Evolutionary conservation across 2,329 filamentous ascomycete species (phyloP).

Genomic region (Aspergillus hiratsukae): DNA sequence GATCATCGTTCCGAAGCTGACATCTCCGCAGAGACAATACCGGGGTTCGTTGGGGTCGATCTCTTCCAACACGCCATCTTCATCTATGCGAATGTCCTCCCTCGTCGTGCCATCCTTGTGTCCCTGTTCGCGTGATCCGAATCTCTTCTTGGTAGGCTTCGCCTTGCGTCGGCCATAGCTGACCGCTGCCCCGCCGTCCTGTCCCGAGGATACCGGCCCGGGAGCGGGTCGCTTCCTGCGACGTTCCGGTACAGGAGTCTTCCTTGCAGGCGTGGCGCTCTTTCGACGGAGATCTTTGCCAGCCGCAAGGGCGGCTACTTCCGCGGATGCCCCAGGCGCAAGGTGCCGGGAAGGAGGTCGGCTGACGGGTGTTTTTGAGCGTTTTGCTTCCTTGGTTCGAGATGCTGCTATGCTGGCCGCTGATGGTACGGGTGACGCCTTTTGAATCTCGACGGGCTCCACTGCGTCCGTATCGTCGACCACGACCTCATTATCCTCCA

Average conservation of each 20-base stretch:
- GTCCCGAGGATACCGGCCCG: constrained; percentile 54
- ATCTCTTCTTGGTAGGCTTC: constrained; percentile 44
- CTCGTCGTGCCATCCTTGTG: constrained; percentile 20
- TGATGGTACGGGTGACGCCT: constrained; percentile 20
- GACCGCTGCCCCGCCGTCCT: constrained; percentile 58
- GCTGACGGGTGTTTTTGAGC: constrained; percentile 30
- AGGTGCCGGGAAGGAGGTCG: constrained; percentile 33
- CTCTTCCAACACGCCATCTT: constrained; percentile 45
- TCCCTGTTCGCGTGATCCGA: constrained; percentile 37
- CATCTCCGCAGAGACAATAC: constrained; percentile 62
- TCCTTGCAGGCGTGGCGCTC: constrained; percentile 38
- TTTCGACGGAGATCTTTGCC: constrained; percentile 38
- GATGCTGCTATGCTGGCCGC: constrained; percentile 17
- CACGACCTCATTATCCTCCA: constrained; percentile 6
- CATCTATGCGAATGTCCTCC: constrained; percentile 42
- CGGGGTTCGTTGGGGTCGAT: constrained; percentile 59
- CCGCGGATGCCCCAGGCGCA: constrained; percentile 24
- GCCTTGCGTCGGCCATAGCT: constrained; percentile 57
- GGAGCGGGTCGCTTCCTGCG: constrained; percentile 58
- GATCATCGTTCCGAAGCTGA: constrained; percentile 63
- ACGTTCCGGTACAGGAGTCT: constrained; percentile 41
- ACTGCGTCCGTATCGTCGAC: constrained; percentile 38
- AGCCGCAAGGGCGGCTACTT: constrained; percentile 17
- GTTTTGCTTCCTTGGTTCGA: constrained; percentile 10
- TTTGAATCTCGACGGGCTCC: constrained; percentile 19